Evolutionary conservation across 257 asterid species (phyloP).

Genomic region (Solanum sejunctum): DNA sequence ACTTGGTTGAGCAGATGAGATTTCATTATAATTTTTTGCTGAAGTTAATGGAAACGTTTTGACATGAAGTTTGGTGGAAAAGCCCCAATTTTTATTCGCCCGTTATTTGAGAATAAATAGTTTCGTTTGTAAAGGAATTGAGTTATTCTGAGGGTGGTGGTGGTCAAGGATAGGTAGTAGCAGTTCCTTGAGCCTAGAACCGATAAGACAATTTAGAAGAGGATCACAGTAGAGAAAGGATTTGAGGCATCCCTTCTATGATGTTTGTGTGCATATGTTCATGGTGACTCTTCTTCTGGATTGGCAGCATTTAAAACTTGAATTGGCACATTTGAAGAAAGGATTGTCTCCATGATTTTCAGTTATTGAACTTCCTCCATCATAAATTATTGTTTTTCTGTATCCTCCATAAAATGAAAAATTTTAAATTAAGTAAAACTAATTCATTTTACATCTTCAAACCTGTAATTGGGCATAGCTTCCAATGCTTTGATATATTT

Average conservation of each 20-base stretch:
- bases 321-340: neutral
- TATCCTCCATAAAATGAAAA: neutral
- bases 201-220: neutral
- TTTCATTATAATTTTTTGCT: neutral
- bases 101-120: neutral
- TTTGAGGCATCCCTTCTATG: neutral
- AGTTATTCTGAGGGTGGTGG: neutral
- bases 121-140: neutral
- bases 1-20: neutral
- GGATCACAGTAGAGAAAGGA: neutral
- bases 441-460: neutral
- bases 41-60: neutral
- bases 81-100: neutral
- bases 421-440: neutral
- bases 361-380: neutral
- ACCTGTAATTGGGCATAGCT: neutral
- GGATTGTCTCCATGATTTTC: neutral
- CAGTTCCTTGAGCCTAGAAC: neutral
- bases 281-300: neutral
- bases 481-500: neutral
- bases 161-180: neutral
- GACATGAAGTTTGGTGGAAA: neutral
- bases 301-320: neutral
- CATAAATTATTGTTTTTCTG: neutral
- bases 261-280: neutral